Evolutionary conservation across 306 rosid species (phyloP).

Genomic region (Rubus parviflorus): DNA sequence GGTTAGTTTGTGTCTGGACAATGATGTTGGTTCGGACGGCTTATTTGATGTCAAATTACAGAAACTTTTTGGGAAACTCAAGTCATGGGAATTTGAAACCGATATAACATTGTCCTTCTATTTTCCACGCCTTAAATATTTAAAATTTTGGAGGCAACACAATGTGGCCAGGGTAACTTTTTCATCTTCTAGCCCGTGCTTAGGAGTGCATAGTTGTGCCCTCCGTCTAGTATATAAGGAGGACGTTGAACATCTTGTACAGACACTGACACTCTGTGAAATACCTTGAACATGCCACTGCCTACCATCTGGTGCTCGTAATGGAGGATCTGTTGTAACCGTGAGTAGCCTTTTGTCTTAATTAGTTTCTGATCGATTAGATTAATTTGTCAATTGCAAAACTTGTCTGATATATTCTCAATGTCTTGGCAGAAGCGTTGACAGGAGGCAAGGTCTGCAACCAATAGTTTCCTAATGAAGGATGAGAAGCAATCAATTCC

Average conservation of each 20-base stretch:
- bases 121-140: no score
- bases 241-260: slow-evolving; percentile 7
- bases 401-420: no score
- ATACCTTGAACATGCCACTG: background rate
- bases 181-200: background rate
- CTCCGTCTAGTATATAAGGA: background rate
- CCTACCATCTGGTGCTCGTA: background rate
- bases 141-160: slow-evolving; percentile 2
- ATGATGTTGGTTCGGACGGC: background rate
- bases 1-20: background rate
- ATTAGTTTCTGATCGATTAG: no score
- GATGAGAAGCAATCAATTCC: no score
- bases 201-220: background rate
- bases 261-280: background rate
- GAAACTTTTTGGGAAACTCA: no score
- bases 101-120: no score
- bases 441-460: no score
- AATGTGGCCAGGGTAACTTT: background rate
- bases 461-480: no score
- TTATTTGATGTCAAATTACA: no score
- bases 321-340: background rate
- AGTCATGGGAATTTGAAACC: no score
- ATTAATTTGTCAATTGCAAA: no score
- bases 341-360: background rate
- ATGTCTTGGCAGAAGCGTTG: no score